These are phyloP conservation scores for Coemansia sp. DNA, from an alignment of 192 early-diverging fungal genomes.

Conservation along the genomic window DNA sequence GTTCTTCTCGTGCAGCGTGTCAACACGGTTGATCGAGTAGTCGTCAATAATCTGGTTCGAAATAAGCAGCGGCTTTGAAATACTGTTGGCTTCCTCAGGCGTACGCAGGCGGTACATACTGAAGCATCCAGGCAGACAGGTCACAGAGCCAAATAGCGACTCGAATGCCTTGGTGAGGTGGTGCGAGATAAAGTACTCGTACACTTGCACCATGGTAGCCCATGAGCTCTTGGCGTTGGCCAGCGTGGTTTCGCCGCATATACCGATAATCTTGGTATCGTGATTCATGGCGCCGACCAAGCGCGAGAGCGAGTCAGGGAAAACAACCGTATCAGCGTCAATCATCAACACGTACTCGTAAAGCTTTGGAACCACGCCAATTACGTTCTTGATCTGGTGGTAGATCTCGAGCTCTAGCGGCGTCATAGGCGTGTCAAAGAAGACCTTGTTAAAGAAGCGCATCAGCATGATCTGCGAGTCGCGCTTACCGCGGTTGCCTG, in stretches of 20 bases:
- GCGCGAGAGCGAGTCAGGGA: conserved; percentile 85
- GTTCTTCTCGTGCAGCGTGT: conserved; percentile 99
- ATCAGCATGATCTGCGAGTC: conserved; percentile 86
- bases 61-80: conserved; percentile 86
- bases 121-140: conserved; percentile 99
- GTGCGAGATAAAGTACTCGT: conserved; percentile 98
- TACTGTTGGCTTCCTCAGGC: conserved; percentile 56
- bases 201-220: conserved; percentile 53
- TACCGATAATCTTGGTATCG: conserved; percentile 88
- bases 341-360: conserved; percentile 99
- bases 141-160: conserved; percentile 85
- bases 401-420: too few species aligned
- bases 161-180: conserved; percentile 64
- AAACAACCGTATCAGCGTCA: conserved; percentile 94
- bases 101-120: conserved; percentile 97
- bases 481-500: conserved; percentile 67
- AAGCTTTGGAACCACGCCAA: conserved; percentile 92
- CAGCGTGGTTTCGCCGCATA: conserved; percentile 94
- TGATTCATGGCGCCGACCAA: conserved; percentile 88
- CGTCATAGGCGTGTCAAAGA: conserved; percentile 72
- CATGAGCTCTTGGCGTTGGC: conserved; percentile 90
- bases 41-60: conserved; percentile 86
- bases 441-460: conserved; percentile 96
- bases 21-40: conserved; percentile 90
- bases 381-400: conserved; percentile 90